Base-by-base conservation (phyloP, 176 grass and related monocot species). In the Avena atlantica region DNA sequence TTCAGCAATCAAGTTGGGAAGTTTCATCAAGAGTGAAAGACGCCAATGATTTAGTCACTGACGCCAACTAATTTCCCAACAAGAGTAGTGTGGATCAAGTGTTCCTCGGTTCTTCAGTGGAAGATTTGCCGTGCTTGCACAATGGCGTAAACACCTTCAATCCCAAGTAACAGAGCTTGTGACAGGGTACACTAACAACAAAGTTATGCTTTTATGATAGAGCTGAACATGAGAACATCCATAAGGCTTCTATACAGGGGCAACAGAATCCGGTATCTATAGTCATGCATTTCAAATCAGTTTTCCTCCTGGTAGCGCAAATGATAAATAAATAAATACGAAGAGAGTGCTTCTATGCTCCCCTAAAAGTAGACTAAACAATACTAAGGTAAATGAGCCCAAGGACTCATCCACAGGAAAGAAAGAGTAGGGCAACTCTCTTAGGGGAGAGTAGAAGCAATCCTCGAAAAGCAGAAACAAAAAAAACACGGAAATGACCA, bases 391-490 rank as follows among this genome's bases (percentile, higher is more conserved):
- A 76, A 61, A 87, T 25, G 68, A 84, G 66, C 59, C 21, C 13
- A 47, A 85, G 45, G 50, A 58, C 84, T 70, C 84, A 16, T 86
- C 21, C 67, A 86, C 16, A 75, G 34, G 70, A 25, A 79, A 86
- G 23, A 69, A 29, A 69, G 8, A 59, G 63, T 20, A 69, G 62
- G 29, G 57, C 48, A 19, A 69, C 49, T 75, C 76, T 80, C 75
- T 61, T 17, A 91, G 89, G 85, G 89, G 89, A 84, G 25, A 12
- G 81, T 88, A 91, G 81, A 91, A 91, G 81, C 85, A 84, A 62
- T 76, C 48, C 81, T 58, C 6, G 8, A 31, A 58, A 62, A 50
- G 13, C 61, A 69, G n/a, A 37, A 57, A 64, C 81, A 13, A 44
- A 77, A 44, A 77, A 17, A 17, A 78, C 42, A 0, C 4, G 2